A percentile compares a stretch with the other conserved stretches of the same genome.
These are phyloP conservation scores for Parathielavia appendiculata DNA, from an alignment of 495 filamentous ascomycete species.

Conservation along the genomic window DNA sequence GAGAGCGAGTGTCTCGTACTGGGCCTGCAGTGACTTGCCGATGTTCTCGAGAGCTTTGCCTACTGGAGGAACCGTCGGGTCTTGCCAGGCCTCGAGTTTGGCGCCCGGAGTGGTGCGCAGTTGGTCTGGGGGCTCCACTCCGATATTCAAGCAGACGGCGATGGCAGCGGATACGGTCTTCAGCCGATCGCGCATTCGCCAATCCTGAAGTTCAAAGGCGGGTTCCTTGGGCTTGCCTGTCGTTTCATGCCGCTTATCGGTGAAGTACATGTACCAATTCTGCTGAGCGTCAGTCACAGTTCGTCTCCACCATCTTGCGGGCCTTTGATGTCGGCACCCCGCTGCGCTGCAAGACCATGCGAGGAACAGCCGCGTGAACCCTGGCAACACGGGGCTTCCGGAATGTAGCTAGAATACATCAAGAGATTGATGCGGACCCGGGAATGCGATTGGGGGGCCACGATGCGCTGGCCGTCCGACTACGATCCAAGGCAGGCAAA, in stretches of 20 bases:
- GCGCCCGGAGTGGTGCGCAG: constrained; percentile 88
- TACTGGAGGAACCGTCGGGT: constrained; percentile 73
- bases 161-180: constrained; percentile 96
- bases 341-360: not conserved
- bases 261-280: constrained; percentile 98
- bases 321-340: not conserved
- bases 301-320: not conserved
- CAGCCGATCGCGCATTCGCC: constrained; percentile 92
- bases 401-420: too few species aligned
- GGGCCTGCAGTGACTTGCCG: constrained; percentile 87
- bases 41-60: constrained; percentile 89
- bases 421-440: not conserved
- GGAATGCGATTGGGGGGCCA: not conserved
- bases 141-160: constrained; percentile 92
- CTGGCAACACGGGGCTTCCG: not conserved
- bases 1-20: constrained; percentile 92
- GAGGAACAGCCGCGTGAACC: not conserved
- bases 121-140: constrained; percentile 93
- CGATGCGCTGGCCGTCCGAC: not conserved
- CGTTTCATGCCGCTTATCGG: constrained; percentile 95
- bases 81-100: constrained; percentile 94
- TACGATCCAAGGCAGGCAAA: not conserved
- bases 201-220: constrained; percentile 67
- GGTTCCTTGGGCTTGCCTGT: constrained; percentile 74
- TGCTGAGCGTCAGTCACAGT: constrained; percentile 27